Evolutionary conservation across 1,139 yeast species (phyloP).

Genomic region (Saccharomyces hybrid): DNA sequence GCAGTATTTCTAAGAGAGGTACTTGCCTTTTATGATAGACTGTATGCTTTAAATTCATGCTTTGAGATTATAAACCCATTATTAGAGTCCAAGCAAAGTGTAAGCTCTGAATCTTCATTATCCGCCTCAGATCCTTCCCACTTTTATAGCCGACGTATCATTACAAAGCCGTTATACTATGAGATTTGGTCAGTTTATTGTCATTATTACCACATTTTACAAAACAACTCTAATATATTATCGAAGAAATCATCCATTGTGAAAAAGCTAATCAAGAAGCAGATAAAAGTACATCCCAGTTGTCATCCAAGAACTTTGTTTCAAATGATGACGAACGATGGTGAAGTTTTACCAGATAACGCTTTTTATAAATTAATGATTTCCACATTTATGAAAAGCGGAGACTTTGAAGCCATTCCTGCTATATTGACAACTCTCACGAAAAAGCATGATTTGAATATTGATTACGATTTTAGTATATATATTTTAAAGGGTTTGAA

Average conservation of each 20-base stretch:
- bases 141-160: conserved; percentile 15
- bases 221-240: neutral
- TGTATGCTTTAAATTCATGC: conserved; percentile 14
- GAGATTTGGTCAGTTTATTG: conserved; percentile 26
- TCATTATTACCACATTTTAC: conserved; percentile 14
- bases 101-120: neutral
- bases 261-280: conserved; percentile 6
- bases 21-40: conserved; percentile 16
- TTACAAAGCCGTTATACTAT: conserved; percentile 17
- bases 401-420: conserved; percentile 22
- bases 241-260: neutral
- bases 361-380: conserved; percentile 15
- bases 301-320: conserved; percentile 14
- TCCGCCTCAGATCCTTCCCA: neutral
- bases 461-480: conserved; percentile 5
- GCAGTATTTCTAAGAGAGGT: conserved; percentile 17
- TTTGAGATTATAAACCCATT: conserved; percentile 19
- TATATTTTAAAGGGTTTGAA: conserved; percentile 19
- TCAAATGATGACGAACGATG: conserved; percentile 16
- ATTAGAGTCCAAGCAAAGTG: conserved; percentile 7
- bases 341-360: conserved; percentile 19
- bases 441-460: conserved; percentile 12
- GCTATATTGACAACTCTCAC: conserved; percentile 17
- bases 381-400: conserved; percentile 15
- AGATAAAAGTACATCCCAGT: neutral